Evolutionary conservation across 495 filamentous ascomycete genomes (phyloP).

Genomic region (Entonaema liquescens): DNA sequence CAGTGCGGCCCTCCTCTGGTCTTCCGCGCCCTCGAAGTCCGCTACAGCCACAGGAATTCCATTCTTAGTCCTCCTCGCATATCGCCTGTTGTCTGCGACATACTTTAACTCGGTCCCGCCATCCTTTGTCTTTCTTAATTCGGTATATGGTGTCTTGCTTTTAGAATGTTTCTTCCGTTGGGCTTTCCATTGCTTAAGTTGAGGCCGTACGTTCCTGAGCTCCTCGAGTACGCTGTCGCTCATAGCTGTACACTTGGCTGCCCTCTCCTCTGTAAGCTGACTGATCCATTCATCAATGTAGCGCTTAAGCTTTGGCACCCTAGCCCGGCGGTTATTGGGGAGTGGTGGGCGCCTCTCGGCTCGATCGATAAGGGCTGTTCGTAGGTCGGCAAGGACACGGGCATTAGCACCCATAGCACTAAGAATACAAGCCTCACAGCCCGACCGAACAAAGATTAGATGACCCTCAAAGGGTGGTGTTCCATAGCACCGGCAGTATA

Average conservation of each 20-base stretch:
- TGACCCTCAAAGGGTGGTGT: slow-evolving; percentile 32
- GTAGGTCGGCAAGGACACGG: slow-evolving; percentile 48
- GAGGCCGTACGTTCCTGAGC: slow-evolving; percentile 25
- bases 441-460: slow-evolving; percentile 41
- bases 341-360: slow-evolving; percentile 27
- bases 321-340: background rate
- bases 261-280: slow-evolving; percentile 19
- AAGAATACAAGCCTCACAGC: slow-evolving; percentile 59
- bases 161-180: slow-evolving; percentile 9
- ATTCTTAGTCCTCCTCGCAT: slow-evolving; percentile 33
- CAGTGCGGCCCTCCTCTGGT: slow-evolving; percentile 27
- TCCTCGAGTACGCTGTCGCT: slow-evolving; percentile 27
- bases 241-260: slow-evolving; percentile 27
- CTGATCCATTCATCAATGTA: slow-evolving; percentile 56
- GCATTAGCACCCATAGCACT: slow-evolving; percentile 51
- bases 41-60: slow-evolving; percentile 43
- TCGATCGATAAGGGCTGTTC: slow-evolving; percentile 49
- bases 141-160: slow-evolving; percentile 17
- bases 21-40: slow-evolving; percentile 30
- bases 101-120: background rate
- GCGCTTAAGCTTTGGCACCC: slow-evolving; percentile 43
- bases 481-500: slow-evolving; percentile 45
- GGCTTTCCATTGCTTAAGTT: slow-evolving; percentile 33
- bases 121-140: slow-evolving; percentile 20
- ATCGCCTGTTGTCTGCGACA: background rate